Base-by-base conservation (phyloP, 257 asterid species). In the Rauvolfia tetraphylla region DNA sequence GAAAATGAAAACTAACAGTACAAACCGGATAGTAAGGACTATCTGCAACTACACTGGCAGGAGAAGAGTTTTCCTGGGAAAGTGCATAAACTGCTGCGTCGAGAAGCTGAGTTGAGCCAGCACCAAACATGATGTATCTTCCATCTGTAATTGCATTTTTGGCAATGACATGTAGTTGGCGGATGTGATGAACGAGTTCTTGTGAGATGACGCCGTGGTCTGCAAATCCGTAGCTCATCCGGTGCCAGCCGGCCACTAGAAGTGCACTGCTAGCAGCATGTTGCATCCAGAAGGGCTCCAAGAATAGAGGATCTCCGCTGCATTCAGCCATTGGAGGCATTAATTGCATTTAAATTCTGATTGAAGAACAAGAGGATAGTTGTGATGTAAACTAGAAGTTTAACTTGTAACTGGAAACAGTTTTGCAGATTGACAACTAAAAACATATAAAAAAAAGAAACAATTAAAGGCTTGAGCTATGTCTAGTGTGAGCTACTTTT, bases 51-150 rank as follows among this genome's bases (percentile, higher is more conserved):
- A 91, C 93, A 36, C 58, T 68, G 39, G 96, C 86, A 0, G 91
- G 89, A 0, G 88, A 76, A 23, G 95, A 73, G 77, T 90, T 82
- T 10, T 51, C 51, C 38, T 57, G 73, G 13, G 96, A 86, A 75
- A 93, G 97, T n/a, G 97, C 98, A 38, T 68, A 83, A 20, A 89
- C 86, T 1, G 96, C 98, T 11, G 98, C 98, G 42, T 69, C 65
- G 4, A 89, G 85, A 42, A 93, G 93, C 14, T 86, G 97, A 1
- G 96, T 85, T 17, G 97, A 93, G 27, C 98, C 98, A 29, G 31
- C 85, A 2, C 98, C 97, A 74, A 89, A 87, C 3, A 91, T 36
- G 29, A 93, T 79, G 83, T 81, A 67, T 69, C 81, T 91, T 3
- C 86, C 93, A 29, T 89, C 44, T 0, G 93, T 84, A 39, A 76